Percentiles rank a stretch among this genome's conserved stretches.
Conservation (phyloP, 2,329 filamentous ascomycete genomes). For the Phialophora tarda region DNA sequence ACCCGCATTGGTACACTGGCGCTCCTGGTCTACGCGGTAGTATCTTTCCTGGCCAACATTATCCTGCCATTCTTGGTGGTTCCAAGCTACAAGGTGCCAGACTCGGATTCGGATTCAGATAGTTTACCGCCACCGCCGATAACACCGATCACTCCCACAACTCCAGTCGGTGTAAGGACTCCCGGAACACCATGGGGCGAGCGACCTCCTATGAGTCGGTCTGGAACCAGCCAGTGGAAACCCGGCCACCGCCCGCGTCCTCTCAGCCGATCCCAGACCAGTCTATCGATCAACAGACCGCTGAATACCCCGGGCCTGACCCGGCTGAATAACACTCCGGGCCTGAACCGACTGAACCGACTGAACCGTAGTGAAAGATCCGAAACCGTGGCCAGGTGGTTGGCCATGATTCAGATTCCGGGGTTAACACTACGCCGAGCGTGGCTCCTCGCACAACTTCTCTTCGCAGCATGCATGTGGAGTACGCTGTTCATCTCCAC, state of each 20-base stretch:
- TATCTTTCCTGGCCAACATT: constrained; percentile 80
- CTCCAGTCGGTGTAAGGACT: constrained; percentile 26
- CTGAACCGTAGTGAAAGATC: constrained; percentile 41
- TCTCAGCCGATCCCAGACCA: constrained; percentile 34
- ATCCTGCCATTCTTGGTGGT: constrained; percentile 84
- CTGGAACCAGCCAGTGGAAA: constrained; percentile 4
- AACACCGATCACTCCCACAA: constrained; percentile 13
- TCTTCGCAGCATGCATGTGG: constrained; percentile 82
- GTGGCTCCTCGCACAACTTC: constrained; percentile 83
- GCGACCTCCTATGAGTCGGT: constrained; percentile 2
- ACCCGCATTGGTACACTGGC: constrained; percentile 89
- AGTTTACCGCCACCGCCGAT: constrained; percentile 18
- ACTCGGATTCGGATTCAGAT: constrained; percentile 14
- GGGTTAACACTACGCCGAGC: constrained; percentile 84
- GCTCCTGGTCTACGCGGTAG: constrained; percentile 83
- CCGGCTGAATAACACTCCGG: background rate
- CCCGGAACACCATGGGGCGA: constrained; percentile 26
- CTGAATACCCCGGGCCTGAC: constrained; percentile 12
- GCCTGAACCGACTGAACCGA: constrained; percentile 31
- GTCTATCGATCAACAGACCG: constrained; percentile 16
- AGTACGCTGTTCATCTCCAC: constrained; percentile 76
- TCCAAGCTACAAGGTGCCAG: constrained; percentile 66
- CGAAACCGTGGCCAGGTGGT: constrained; percentile 21
- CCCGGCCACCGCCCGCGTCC: constrained; percentile 8
- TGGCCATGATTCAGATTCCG: constrained; percentile 73